These are phyloP conservation scores for Kwoniella newhampshirensis DNA, from an alignment of 768 basidiomycete genomes.

Conservation along the genomic window DNA sequence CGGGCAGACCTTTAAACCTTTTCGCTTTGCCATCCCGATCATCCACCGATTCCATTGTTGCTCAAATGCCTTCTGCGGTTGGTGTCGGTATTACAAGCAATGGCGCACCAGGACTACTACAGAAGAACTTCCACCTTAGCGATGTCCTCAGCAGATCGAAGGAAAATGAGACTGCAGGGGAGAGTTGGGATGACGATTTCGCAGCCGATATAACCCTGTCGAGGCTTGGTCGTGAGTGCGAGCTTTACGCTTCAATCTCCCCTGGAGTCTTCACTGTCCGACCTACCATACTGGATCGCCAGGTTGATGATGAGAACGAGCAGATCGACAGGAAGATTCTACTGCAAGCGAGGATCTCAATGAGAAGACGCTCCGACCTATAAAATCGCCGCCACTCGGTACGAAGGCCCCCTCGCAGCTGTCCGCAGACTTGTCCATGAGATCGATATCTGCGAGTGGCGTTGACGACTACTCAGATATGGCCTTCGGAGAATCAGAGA, in stretches of 20 bases:
- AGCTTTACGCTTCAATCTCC: too few species aligned
- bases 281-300: background rate
- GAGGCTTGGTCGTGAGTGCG: constrained; percentile 68
- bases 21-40: constrained; percentile 30
- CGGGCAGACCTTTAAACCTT: constrained; percentile 5
- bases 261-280: too few species aligned
- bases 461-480: constrained; percentile 92
- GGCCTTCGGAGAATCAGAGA: constrained; percentile 73
- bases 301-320: background rate
- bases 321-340: constrained; percentile 61
- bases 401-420: background rate
- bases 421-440: background rate
- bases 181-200: constrained; percentile 99
- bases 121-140: constrained; percentile 59
- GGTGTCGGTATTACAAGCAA: constrained; percentile 11
- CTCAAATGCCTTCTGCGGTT: constrained; percentile 21
- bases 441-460: constrained; percentile 5
- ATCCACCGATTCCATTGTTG: constrained; percentile 41
- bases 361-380: constrained; percentile 49
- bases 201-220: constrained; percentile 86
- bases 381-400: constrained; percentile 24
- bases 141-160: constrained; percentile 34
- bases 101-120: constrained; percentile 45
- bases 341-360: constrained; percentile 49
- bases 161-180: constrained; percentile 52